Evolutionary conservation across 2,329 filamentous ascomycete genomes (phyloP), one percentile per base, ranked within the genome.

Genomic region (Tolypocladium ovalisporum): DNA sequence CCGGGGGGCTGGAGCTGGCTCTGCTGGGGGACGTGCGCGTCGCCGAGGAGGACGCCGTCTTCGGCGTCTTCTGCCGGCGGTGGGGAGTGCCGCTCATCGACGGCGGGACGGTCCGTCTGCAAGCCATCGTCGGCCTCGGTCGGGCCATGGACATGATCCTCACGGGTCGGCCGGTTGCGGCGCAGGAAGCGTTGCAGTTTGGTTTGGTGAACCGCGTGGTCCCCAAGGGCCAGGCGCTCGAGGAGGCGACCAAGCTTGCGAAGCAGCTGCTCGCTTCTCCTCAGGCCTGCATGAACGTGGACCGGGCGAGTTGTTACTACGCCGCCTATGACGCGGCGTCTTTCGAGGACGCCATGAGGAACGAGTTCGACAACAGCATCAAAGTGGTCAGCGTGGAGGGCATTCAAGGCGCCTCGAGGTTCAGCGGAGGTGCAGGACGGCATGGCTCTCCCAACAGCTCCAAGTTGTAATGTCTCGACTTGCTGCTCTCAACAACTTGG

Each of bases 71-170:
- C 61, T 82, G 77, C 64, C 71, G 81, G 2, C 73, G 79, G 17
- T 59, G 52, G 24, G 61, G 61, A 24, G 62, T 62, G 29, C 59
- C 61, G 10, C 61, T 64, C 35, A 61, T 60, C 22, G 79, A 68
- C 32, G 68, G 66, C 24, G 79, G 79, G 3, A 82, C 79, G 0
- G 78, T 81, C 0, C 73, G 80, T 1, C 65, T 82, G 7, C 78
- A 77, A 57, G 72, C 71, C 1, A 71, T 81, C 51, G 66, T 83
- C 27, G 80, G 81, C 0, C 68, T 83, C 1, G 78, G 79, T 0
- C 65, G 78, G 3, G 80, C 81, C 0, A 60, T 83, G 56, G 81
- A 83, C 64, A 78, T 83, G 75, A 80, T 83, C 19, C 67, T 84
- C 6, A 83, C 81, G 0, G 80, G 81, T 0, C 68, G 79, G 1